phyloP scores from a whole-genome alignment of 768 basidiomycete genomes.

The Mycena alexandri region DNA sequence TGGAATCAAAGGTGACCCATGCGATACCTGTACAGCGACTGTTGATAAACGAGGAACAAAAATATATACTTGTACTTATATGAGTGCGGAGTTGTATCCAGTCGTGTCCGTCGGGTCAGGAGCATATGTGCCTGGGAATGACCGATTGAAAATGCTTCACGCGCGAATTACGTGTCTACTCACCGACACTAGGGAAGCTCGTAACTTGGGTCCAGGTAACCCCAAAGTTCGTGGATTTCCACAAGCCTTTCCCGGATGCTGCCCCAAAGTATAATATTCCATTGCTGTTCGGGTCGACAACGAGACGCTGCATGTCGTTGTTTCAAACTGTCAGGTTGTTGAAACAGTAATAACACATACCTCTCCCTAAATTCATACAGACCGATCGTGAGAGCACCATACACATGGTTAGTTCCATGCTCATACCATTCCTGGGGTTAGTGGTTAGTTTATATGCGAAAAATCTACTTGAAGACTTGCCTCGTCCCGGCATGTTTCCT shows the following conservation, averaged over 20 bases:
- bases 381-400: background rate
- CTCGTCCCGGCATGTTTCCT: constrained; percentile 72
- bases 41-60: background rate
- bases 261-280: constrained; percentile 74
- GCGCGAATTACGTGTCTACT: constrained; percentile 20
- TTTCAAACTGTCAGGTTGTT: background rate
- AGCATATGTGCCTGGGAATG: constrained; percentile 60
- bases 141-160: background rate
- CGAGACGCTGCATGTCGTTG: constrained; percentile 18
- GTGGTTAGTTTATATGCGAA: background rate
- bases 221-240: constrained; percentile 74
- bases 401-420: background rate
- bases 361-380: constrained; percentile 55
- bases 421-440: constrained; percentile 58
- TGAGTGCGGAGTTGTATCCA: constrained; percentile 57
- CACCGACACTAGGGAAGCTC: constrained; percentile 69
- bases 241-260: constrained; percentile 72
- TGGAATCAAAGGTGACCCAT: constrained; percentile 76
- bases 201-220: constrained; percentile 71
- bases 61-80: constrained; percentile 44
- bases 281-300: constrained; percentile 71
- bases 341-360: constrained; percentile 41
- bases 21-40: constrained; percentile 53
- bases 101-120: constrained; percentile 64
- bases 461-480: constrained; percentile 1